A percentile compares a stretch with the other conserved stretches of the same genome.
These are phyloP conservation scores for Apiospora pterosperma DNA, from an alignment of 2,329 filamentous ascomycete species.

Conservation along the genomic window DNA sequence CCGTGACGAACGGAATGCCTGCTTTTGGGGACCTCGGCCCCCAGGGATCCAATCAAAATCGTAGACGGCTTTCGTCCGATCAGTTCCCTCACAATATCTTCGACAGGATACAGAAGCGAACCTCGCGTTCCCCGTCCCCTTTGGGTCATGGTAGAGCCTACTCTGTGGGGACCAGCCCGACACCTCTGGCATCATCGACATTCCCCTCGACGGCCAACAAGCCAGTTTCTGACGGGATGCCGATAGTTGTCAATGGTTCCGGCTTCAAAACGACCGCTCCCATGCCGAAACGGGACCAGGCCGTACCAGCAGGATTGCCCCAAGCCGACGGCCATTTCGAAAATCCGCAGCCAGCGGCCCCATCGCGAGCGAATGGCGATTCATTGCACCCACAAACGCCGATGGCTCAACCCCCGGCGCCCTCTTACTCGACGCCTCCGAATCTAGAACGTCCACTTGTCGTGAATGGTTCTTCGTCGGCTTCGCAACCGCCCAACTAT, in stretches of 20 bases:
- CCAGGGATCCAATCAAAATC: slow-evolving; percentile 31
- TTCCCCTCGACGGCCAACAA: slow-evolving; percentile 34
- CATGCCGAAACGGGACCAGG: slow-evolving; percentile 21
- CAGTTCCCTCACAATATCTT: slow-evolving; percentile 51
- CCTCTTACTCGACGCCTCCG: slow-evolving; percentile 21
- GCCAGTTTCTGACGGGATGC: slow-evolving; percentile 27
- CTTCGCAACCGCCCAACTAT: slow-evolving; percentile 8
- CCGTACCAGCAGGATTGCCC: slow-evolving; percentile 1
- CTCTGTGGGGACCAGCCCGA: slow-evolving; percentile 37
- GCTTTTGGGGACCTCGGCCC: slow-evolving; percentile 46
- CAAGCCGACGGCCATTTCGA: slow-evolving; percentile 30
- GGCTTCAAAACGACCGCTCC: slow-evolving; percentile 22
- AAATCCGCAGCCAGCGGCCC: slow-evolving; percentile 34
- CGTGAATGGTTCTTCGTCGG: slow-evolving; percentile 43
- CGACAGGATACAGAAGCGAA: slow-evolving; percentile 47
- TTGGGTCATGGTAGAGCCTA: slow-evolving; percentile 46
- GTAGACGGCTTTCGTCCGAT: slow-evolving; percentile 49
- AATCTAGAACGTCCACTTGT: slow-evolving; percentile 45
- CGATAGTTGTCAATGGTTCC: slow-evolving; percentile 41
- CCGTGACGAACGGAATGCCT: slow-evolving; percentile 34
- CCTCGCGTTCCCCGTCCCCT: slow-evolving; percentile 55
- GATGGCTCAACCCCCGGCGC: slow-evolving; percentile 14
- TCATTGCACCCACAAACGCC: slow-evolving; percentile 12
- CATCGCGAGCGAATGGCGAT: slow-evolving; percentile 20
- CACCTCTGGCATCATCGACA: slow-evolving; percentile 36